These are phyloP conservation scores for Mycena citricolor DNA, from an alignment of 1,284 basidiomycete genomes.

Conservation along the genomic window DNA sequence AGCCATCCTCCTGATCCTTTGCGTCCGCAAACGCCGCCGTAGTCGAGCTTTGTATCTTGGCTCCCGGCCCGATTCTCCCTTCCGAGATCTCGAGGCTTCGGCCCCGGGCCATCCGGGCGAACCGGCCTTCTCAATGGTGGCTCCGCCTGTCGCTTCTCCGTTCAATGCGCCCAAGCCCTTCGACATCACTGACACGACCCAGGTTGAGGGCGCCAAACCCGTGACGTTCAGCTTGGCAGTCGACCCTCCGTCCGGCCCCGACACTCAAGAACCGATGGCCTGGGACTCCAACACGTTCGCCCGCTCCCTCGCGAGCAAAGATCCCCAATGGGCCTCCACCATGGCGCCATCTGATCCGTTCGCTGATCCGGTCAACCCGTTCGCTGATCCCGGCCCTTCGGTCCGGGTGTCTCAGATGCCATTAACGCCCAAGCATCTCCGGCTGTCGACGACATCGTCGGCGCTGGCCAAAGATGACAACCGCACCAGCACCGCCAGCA, in stretches of 20 bases:
- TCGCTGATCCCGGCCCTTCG: slow-evolving; percentile 13
- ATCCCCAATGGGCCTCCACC: slow-evolving; percentile 17
- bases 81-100: slow-evolving; percentile 13
- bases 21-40: slow-evolving; percentile 18
- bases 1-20: slow-evolving; percentile 12
- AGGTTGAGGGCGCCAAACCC: slow-evolving; percentile 4
- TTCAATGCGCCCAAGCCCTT: too few species aligned
- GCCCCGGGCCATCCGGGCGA: slow-evolving; percentile 3
- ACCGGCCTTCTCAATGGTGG: slow-evolving; percentile 20
- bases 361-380: slow-evolving; percentile 19
- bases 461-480: slow-evolving; percentile 13
- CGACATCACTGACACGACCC: too few species aligned
- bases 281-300: slow-evolving; percentile 15
- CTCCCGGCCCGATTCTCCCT: slow-evolving; percentile 19
- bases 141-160: neutral
- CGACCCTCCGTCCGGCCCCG: slow-evolving; percentile 8
- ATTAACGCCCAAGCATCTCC: slow-evolving; percentile 17
- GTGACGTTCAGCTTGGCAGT: slow-evolving; percentile 11
- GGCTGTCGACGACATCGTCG: slow-evolving; percentile 22
- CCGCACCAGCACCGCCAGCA: slow-evolving; percentile 8
- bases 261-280: slow-evolving; percentile 8
- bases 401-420: slow-evolving; percentile 21
- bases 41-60: slow-evolving; percentile 18
- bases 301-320: slow-evolving; percentile 17
- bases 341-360: slow-evolving; percentile 19